These are phyloP conservation scores for Oenanthe sinensis DNA, from an alignment of 129 eudicot genomes.

Conservation along the genomic window DNA sequence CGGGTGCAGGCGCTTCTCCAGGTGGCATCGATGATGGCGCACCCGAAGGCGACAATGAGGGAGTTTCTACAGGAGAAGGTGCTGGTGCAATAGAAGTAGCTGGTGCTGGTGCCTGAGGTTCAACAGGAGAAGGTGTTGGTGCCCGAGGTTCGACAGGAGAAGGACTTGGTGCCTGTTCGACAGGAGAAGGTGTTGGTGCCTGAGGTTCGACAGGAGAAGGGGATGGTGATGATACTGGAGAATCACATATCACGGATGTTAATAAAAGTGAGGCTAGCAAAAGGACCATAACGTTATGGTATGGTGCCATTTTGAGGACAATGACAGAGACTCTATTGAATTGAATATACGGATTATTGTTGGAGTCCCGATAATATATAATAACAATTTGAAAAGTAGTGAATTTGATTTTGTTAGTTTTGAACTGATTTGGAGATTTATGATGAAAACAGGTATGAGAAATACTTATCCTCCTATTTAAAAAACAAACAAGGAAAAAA, in stretches of 20 bases:
- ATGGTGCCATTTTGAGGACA: slow-evolving; percentile 9
- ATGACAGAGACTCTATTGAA: not conserved
- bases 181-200: slow-evolving; percentile 3
- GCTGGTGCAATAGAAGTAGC: not conserved
- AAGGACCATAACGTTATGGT: not conserved
- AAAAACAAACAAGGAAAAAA: not conserved
- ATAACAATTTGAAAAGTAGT: not conserved
- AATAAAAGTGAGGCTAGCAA: slow-evolving; percentile 16
- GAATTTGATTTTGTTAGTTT: not conserved
- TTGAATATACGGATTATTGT: not conserved
- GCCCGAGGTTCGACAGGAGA: slow-evolving; percentile 8
- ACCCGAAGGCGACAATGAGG: too few species aligned
- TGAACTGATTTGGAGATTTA: not conserved
- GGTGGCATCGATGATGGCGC: not conserved
- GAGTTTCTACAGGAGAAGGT: not conserved
- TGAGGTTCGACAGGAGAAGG: not conserved
- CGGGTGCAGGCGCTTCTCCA: slow-evolving; percentile 28
- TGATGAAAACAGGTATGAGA: not conserved
- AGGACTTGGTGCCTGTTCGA: not conserved
- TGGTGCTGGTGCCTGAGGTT: too few species aligned
- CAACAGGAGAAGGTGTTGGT: slow-evolving; percentile 18
- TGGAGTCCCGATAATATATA: too few species aligned
- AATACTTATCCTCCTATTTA: not conserved
- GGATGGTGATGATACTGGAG: slow-evolving; percentile 1
- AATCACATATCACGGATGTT: slow-evolving; percentile 19